These are phyloP conservation scores for Ganoderma meredithae DNA, from an alignment of 1,284 basidiomycete genomes.

Conservation along the genomic window DNA sequence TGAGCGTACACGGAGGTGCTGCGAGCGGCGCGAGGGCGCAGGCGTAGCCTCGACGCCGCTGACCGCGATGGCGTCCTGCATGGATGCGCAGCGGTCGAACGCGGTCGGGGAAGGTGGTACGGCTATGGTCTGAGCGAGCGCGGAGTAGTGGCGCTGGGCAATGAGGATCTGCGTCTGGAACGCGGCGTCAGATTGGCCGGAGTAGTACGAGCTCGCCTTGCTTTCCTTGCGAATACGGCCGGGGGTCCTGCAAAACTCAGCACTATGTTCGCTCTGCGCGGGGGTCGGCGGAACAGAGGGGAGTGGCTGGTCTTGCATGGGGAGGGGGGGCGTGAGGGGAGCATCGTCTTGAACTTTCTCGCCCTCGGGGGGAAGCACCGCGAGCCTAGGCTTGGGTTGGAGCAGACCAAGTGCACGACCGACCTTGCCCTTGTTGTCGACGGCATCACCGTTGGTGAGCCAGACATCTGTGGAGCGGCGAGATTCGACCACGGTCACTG, in stretches of 20 bases:
- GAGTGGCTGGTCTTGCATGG: constrained; percentile 43
- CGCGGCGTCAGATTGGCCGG: constrained; percentile 56
- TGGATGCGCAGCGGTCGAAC: constrained; percentile 43
- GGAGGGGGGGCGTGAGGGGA: constrained; percentile 46
- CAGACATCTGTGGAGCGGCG: constrained; percentile 75
- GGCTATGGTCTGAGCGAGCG: constrained; percentile 67
- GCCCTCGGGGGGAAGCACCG: constrained; percentile 64
- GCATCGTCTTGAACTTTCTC: constrained; percentile 48
- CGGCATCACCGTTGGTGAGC: constrained; percentile 70
- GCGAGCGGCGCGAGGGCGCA: constrained; percentile 43
- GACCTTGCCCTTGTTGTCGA: constrained; percentile 66
- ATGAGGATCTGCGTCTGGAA: constrained; percentile 67
- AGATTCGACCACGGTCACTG: constrained; percentile 70
- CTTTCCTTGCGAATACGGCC: constrained; percentile 52
- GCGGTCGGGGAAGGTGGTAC: constrained; percentile 53
- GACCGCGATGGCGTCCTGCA: constrained; percentile 39
- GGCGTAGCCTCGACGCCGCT: constrained; percentile 38
- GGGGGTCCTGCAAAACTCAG: constrained; percentile 57
- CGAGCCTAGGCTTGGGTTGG: constrained; percentile 65
- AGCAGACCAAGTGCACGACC: constrained; percentile 67
- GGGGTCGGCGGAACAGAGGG: constrained; percentile 50
- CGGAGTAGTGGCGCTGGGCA: constrained; percentile 72
- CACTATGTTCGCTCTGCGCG: constrained; percentile 59
- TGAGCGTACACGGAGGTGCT: constrained; percentile 51
- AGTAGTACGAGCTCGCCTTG: constrained; percentile 59